Evolutionary conservation across 2,329 filamentous ascomycete species (phyloP).

Genomic region (Plenodomus lindquistii): DNA sequence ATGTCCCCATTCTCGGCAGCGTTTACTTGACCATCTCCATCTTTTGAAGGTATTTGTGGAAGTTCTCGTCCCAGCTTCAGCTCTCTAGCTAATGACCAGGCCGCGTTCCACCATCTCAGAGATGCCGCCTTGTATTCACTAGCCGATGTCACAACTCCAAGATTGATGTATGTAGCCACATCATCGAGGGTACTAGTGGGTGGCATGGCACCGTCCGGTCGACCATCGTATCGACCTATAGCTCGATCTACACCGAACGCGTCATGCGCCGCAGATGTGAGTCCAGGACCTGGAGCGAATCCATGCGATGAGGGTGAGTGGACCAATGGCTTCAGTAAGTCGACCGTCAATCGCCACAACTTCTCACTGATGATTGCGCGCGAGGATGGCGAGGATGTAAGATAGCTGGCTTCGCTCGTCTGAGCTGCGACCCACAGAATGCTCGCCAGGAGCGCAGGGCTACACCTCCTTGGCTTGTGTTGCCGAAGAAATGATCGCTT

Average conservation of each 20-base stretch:
- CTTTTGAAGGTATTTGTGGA: constrained; percentile 58
- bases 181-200: constrained; percentile 76
- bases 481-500: constrained; percentile 86
- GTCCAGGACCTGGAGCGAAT: constrained; percentile 56
- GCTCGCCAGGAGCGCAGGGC: constrained; percentile 82
- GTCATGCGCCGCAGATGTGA: constrained; percentile 76
- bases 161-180: constrained; percentile 85
- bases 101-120: constrained; percentile 90
- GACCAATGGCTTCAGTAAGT: constrained; percentile 83
- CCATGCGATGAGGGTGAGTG: constrained; percentile 67
- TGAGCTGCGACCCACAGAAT: constrained; percentile 96
- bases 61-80: constrained; percentile 86
- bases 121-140: constrained; percentile 84
- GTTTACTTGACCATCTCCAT: constrained; percentile 28
- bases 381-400: constrained; percentile 80
- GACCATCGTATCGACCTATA: constrained; percentile 53
- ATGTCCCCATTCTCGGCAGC: constrained; percentile 44
- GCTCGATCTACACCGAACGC: constrained; percentile 75
- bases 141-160: constrained; percentile 87
- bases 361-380: constrained; percentile 85
- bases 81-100: constrained; percentile 86
- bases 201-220: constrained; percentile 51
- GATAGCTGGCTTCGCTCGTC: constrained; percentile 82
- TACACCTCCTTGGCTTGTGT: constrained; percentile 78
- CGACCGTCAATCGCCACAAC: constrained; percentile 81